Evolutionary conservation across 1,284 basidiomycete genomes (phyloP), one percentile per base, ranked within the genome.

Genomic region (Trichosporon sp.): DNA sequence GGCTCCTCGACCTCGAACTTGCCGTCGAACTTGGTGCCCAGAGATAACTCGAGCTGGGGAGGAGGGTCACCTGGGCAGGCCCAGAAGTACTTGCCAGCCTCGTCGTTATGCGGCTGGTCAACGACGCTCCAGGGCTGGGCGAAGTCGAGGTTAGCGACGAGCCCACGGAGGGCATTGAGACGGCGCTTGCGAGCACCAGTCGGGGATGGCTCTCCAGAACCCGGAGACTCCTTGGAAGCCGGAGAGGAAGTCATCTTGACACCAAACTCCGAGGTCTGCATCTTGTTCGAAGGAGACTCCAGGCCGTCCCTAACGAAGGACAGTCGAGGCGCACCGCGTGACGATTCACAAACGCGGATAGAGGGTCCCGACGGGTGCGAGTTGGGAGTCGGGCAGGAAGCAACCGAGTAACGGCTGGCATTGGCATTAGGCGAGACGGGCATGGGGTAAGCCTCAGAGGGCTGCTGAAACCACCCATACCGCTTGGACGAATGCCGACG

Each of bases 71-170:
- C 62, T 29, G 68, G 66, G 60, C 68, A 69, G 7, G 71, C 72
- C 75, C 72, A 75, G 44, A 73, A 65, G 44, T 67, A 68, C 18
- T 65, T 25, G 31, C 53, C 65, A 34, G 64, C 42, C 34, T 65
- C 58, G 5, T 51, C 38, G 23, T 34, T 63, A 42, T 27, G 64
- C 5, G 23, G 68, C 60, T 31, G 72, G 42, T 64, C 66, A 62
- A 71, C 71, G 15, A 74, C 51, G 18, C 74, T 75, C 80, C 80
- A 81, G 9, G 74, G 78, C 58, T 81, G 77, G 47, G 75, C 74
- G 72, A 82, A 80, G 67, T 82, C 79, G 62, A 82, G 73, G 60
- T 75, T 77, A 25, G 74, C 74, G 15, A 82, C 80, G n/a, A 81
- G 72, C 51, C 77, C 78, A 12, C 76, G 68, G 11, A 82, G 67